Evolutionary conservation across 441 rosid species (phyloP).

Genomic region (Populus tomentosa): DNA sequence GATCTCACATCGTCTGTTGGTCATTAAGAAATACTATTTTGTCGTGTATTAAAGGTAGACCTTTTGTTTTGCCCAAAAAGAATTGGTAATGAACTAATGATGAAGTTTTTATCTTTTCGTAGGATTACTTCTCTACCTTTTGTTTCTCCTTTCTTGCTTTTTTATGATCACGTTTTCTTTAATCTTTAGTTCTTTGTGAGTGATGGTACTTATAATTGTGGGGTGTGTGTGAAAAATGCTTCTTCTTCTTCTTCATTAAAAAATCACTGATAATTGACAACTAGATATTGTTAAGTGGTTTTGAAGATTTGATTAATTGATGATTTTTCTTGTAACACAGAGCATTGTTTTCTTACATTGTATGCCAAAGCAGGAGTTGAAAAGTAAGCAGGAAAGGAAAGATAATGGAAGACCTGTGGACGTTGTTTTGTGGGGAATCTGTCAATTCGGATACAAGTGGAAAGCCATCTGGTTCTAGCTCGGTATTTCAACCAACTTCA

Average conservation of each 20-base stretch:
- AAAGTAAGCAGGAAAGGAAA: constrained; percentile 11
- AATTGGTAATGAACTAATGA: no score
- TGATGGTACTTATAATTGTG: no score
- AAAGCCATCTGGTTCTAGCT: constrained; percentile 20
- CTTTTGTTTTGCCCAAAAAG: no score
- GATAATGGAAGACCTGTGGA: constrained; percentile 45
- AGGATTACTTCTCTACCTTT: not conserved
- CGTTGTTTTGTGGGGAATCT: constrained; percentile 52
- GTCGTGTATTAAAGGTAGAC: no score
- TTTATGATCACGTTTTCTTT: not conserved
- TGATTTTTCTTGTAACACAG: not conserved
- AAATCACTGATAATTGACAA: no score
- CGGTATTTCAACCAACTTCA: constrained; percentile 36
- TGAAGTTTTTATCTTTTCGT: no score
- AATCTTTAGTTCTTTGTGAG: not conserved
- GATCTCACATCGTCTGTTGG: no score
- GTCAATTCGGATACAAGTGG: constrained; percentile 22
- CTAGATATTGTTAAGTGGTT: no score
- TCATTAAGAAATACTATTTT: no score
- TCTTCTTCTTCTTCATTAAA: no score
- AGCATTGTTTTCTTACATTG: not conserved
- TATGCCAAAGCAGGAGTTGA: constrained; percentile 18
- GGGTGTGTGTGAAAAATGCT: no score
- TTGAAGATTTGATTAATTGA: no score
- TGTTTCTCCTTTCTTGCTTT: not conserved